Evolutionary conservation across 2,329 filamentous ascomycete species (phyloP).

Genomic region (Plectosphaerella sp.): DNA sequence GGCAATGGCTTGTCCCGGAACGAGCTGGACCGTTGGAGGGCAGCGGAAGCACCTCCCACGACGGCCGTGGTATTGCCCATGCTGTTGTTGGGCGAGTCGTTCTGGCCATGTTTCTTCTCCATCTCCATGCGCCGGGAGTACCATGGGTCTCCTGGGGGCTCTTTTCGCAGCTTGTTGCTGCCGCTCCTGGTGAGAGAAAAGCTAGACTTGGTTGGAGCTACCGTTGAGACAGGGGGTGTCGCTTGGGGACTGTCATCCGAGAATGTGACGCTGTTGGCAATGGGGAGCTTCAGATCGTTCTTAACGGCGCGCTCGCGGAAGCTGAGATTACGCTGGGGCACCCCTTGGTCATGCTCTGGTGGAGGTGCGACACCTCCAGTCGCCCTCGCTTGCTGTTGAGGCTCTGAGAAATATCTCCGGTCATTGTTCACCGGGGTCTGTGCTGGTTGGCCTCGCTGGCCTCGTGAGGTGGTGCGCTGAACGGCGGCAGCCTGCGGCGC

Average conservation of each 20-base stretch:
- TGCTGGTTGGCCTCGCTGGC: slow-evolving; percentile 18
- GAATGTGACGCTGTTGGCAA: slow-evolving; percentile 7
- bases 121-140: slow-evolving; percentile 36
- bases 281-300: slow-evolving; percentile 33
- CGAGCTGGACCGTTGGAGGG: slow-evolving; percentile 9
- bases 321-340: slow-evolving; percentile 52
- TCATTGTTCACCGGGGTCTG: slow-evolving; percentile 26
- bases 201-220: slow-evolving; percentile 12
- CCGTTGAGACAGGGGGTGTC: slow-evolving; percentile 20
- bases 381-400: slow-evolving; percentile 17
- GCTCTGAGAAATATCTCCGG: slow-evolving; percentile 17
- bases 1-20: slow-evolving; percentile 27
- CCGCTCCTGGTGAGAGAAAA: slow-evolving; percentile 39
- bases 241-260: slow-evolving; percentile 15
- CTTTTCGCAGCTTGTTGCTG: slow-evolving; percentile 57
- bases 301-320: slow-evolving; percentile 54
- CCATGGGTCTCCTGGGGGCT: slow-evolving; percentile 49
- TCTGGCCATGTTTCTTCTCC: slow-evolving; percentile 30
- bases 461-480: slow-evolving; percentile 11
- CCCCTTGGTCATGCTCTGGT: slow-evolving; percentile 9
- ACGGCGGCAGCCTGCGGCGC: background rate
- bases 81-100: slow-evolving; percentile 16
- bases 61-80: slow-evolving; percentile 13
- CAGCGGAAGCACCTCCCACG: slow-evolving; percentile 8
- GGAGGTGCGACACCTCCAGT: slow-evolving; percentile 5